Base-by-base conservation (phyloP, 148 eudicot species). In the Vaccinium vitisidaea region DNA sequence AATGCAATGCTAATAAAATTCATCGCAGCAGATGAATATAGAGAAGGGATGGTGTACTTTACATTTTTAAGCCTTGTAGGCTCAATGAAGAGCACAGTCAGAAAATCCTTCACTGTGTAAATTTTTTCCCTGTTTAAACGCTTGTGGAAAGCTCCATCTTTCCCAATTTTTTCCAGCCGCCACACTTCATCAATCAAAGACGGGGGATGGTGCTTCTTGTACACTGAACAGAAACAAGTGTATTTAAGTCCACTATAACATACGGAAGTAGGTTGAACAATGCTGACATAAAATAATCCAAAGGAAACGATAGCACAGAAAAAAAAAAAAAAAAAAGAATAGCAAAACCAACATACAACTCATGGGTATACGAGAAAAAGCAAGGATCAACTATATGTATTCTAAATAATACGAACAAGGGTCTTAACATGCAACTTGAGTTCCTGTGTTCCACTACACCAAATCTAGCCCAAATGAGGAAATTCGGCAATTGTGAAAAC, bases 121-220 rank as follows among this genome's bases (percentile, higher is more conserved):
- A 94, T 87, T 46, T 90, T 86, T 53, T 90, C 91, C 54, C 83
- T 84, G 83, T 65, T 87, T 88, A 96, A 87, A 84, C 93, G 91
- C 83, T 91, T 92, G 86, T 93, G 94, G 69, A 93, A 89, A 58
- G 94, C 93, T 63, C 96, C 98, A 79, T 90, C 93, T 86, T 90
- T 94, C 8, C 94, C 91, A 83, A 96, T 93, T 78, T 93, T 92
- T 75, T 91, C 90, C 58, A 96, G 83, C 55, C 97, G 87, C 91
- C 93, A 96, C 65, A 96, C 97, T 83, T 93, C 92, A 89, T 94
- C 98, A 43, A 70, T 81, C 54, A 93, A 80, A 80, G 87, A 84
- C 48, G 98, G 98, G 36, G 92, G 95, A 69, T 93, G 89, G 87
- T 92, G 95, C 89, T 96, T 96, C 92, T 86, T 91, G 93, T 91